Base-by-base conservation (phyloP, 2,329 filamentous ascomycete genomes). In the Zasmidium angulare region DNA sequence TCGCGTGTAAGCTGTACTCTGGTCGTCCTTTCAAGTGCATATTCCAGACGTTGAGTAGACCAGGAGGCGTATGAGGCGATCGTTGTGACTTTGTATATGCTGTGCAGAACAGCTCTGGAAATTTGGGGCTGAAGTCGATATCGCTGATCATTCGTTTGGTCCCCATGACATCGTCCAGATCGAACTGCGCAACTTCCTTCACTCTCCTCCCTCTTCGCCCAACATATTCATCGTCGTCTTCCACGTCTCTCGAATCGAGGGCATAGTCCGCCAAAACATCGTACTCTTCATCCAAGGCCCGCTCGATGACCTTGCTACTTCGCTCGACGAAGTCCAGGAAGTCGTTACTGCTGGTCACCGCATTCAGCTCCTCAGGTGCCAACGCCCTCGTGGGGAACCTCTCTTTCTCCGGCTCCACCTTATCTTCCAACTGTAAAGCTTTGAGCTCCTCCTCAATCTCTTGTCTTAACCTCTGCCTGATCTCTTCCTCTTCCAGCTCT, bases 81-180 rank as follows among this genome's bases (percentile, higher is more conserved):
- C 69, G 66, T 58, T 72, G 68, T n/a, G 72, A 72, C 78, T 98
- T 99, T 57, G 95, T 99, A 76, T 99, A 98, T 2, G 95, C 91
- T 26, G 95, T 93, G 50, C 98, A 86, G 50, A 99, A 82, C 36
- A 99, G 84, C 77, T 99, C 95, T 23, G 90, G 91, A 71, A 86
- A 85, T 79, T 96, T 96, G 55, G 91, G 90, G 48, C 93, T 98
- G 77, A 97, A 99, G 77, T 93, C 90, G 68, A 99, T 87, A 69
- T 92, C 90, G 73, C 91, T 97, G 72, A 99, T 89, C 89, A 97
- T 97, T 79, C 97, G 96, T 81, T 96, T 96, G 71, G 91, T 96
- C 90, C 93, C 97, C 73, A 92, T 85, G 62, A 96, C 90, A 71
- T 97, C 93, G n/a, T 63, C 55, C 36, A 73, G 58, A 77, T 90